phyloP scores from a whole-genome alignment of 495 filamentous ascomycete species.

The Penicillium taxi region DNA sequence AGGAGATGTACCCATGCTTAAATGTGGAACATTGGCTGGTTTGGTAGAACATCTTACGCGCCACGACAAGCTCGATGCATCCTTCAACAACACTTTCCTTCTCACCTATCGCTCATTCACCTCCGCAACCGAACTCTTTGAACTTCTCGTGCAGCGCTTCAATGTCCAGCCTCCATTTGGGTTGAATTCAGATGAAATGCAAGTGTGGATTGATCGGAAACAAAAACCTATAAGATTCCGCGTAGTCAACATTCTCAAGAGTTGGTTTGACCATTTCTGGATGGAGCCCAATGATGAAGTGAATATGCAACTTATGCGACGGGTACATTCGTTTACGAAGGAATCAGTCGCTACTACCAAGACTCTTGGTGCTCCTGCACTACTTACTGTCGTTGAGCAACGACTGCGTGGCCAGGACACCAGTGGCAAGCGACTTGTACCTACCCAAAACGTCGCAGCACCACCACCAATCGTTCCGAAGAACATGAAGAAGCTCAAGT shows the following conservation, averaged over 20 bases:
- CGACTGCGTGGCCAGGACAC: slow-evolving; percentile 79
- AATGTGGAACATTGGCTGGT: slow-evolving; percentile 80
- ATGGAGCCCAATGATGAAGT: slow-evolving; percentile 87
- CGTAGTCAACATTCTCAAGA: slow-evolving; percentile 95
- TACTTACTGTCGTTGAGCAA: slow-evolving; percentile 81
- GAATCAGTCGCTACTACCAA: slow-evolving; percentile 87
- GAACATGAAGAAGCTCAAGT: slow-evolving; percentile 99
- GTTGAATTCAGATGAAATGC: slow-evolving; percentile 64
- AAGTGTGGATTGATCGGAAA: slow-evolving; percentile 85
- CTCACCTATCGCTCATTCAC: slow-evolving; percentile 96
- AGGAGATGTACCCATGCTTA: slow-evolving; percentile 58
- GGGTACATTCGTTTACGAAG: slow-evolving; percentile 83
- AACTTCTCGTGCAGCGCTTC: slow-evolving; percentile 84
- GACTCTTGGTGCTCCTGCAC: slow-evolving; percentile 72
- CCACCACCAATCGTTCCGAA: slow-evolving; percentile 90
- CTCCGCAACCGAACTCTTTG: slow-evolving; percentile 79
- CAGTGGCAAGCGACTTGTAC: slow-evolving; percentile 76
- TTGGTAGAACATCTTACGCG: slow-evolving; percentile 94
- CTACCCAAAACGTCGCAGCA: slow-evolving; percentile 67
- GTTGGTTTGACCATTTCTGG: slow-evolving; percentile 97
- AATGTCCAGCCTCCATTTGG: slow-evolving; percentile 88
- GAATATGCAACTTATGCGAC: slow-evolving; percentile 74
- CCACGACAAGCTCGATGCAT: slow-evolving; percentile 91
- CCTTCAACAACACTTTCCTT: slow-evolving; percentile 95
- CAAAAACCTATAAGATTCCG: slow-evolving; percentile 92